Evolutionary conservation across 192 early-diverging fungal species (phyloP), one percentile per base, ranked within the genome.

Genomic region (Allomyces javanicus): DNA sequence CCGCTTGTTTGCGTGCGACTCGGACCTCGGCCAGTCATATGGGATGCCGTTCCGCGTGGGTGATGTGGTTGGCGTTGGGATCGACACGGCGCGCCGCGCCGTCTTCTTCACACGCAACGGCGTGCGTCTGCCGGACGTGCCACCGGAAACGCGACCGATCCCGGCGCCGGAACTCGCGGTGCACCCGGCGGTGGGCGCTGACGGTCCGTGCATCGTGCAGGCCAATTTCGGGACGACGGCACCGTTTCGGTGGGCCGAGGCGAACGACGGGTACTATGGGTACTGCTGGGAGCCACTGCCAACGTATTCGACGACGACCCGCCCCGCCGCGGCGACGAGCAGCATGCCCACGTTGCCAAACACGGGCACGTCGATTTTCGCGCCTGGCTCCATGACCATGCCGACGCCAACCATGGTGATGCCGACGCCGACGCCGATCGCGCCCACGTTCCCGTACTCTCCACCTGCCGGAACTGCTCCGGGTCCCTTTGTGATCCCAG

Each of bases 31-130:
- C 10, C 24, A 64, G 26, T 19, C 44, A 40, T 67, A 71, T 45
- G 55, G 27, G 6, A 64, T 33, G 5, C n/a, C 64, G 14, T 72
- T 64, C 44, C 44, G 45, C 17, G 64, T 44, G 25, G 71, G 72
- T 3, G 72, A 71, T 62, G 68, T 74, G 4, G 26, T 77, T 44
- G 76, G 74, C 33, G 43, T 62, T 25, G 76, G 76, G 5, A 72
- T 75, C 27, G 40, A 63, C 50, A n/a, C 69, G 27, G 14, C 63
- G 21, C 26, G 62, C 10, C 45, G 67, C 26, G 25, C 9, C 14
- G 69, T 74, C 14, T 67, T 68, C 24, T 75, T 74, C 58, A 71
- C 64, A 17, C 43, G 44, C 23, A 67, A 71, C 23, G 67, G 66
- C 3, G 33, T 50, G 25, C 61, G 44, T 21, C 25, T 71, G 19